Conservation (phyloP, 345 rosid genomes). For the Syzygium oleosum region DNA sequence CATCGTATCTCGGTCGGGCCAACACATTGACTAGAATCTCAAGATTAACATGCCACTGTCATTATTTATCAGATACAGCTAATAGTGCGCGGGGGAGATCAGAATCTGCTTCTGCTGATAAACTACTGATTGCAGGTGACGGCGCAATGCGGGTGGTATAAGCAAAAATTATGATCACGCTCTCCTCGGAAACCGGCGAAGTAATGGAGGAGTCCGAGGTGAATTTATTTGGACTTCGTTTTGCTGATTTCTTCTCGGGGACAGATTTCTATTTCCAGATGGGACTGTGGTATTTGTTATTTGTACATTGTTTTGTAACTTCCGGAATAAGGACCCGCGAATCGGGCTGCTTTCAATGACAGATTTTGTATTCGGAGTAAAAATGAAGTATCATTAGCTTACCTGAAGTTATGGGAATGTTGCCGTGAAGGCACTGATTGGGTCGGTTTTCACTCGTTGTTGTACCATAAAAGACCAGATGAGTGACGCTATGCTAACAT, state of each 20-base stretch:
- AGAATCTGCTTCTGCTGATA: background rate
- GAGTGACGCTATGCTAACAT: background rate
- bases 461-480: background rate
- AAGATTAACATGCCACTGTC: background rate
- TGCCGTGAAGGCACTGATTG: background rate
- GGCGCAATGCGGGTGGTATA: background rate
- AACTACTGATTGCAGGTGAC: background rate
- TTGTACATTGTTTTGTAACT: background rate
- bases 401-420: background rate
- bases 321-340: background rate
- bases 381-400: background rate
- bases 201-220: background rate
- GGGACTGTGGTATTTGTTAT: background rate
- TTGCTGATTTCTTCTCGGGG: background rate
- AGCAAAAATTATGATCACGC: background rate
- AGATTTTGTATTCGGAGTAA: background rate
- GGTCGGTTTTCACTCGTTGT: background rate
- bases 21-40: background rate
- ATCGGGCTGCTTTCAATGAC: background rate
- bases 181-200: background rate
- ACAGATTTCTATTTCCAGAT: background rate
- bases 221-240: background rate
- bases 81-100: background rate
- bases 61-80: background rate
- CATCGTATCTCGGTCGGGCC: background rate